phyloP scores from a whole-genome alignment of 2,329 filamentous ascomycete genomes.

The Penicillium hesseltinei region DNA sequence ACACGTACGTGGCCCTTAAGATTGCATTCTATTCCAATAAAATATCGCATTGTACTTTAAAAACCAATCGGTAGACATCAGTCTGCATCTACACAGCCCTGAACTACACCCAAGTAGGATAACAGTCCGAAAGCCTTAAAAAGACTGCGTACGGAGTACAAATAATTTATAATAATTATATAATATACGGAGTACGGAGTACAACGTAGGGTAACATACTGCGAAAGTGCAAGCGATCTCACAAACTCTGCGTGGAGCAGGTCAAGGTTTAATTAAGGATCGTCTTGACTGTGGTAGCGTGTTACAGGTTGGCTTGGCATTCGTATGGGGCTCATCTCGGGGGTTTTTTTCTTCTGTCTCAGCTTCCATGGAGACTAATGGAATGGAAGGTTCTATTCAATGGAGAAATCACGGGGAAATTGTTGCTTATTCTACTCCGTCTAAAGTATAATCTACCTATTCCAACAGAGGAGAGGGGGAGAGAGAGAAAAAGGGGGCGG shows the following conservation, averaged over 20 bases:
- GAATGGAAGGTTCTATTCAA: neutral
- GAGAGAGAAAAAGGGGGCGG: slow-evolving; percentile 5
- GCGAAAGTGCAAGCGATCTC: slow-evolving; percentile 17
- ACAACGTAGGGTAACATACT: neutral
- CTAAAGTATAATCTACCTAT: neutral
- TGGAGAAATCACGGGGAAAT: slow-evolving; percentile 9
- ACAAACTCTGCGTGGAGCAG: slow-evolving; percentile 15
- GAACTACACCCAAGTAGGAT: slow-evolving; percentile 19
- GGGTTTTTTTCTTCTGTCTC: slow-evolving; percentile 16
- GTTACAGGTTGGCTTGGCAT: slow-evolving; percentile 31
- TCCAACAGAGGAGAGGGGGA: neutral
- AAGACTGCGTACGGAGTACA: neutral
- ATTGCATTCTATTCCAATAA: neutral
- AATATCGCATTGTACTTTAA: neutral
- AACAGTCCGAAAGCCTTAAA: slow-evolving; percentile 13
- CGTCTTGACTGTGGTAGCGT: slow-evolving; percentile 32
- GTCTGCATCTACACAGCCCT: slow-evolving; percentile 10
- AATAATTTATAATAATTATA: neutral
- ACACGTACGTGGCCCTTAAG: neutral
- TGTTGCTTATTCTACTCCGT: neutral
- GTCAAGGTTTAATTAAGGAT: slow-evolving; percentile 44
- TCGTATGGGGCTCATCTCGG: slow-evolving; percentile 17
- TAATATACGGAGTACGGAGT: neutral
- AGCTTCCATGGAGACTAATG: neutral
- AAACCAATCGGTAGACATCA: slow-evolving; percentile 7